Base-by-base conservation (phyloP, 306 rosid species). In the Datisca glomerata region DNA sequence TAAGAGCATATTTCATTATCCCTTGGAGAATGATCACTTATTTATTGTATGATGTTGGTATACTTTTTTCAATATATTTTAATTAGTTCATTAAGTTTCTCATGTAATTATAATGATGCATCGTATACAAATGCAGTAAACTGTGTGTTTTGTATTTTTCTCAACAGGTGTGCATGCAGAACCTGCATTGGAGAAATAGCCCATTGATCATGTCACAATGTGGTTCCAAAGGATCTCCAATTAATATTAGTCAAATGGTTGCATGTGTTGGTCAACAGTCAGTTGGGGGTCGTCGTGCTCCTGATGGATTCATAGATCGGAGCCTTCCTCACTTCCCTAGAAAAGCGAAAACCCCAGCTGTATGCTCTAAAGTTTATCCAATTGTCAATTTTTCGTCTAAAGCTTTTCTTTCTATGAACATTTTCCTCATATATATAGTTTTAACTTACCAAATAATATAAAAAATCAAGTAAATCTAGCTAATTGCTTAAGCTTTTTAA, bases 161-260 rank as follows among this genome's bases (percentile, higher is more conserved):
- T 23, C 24, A 12, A 13, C 45, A 87, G 94, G 66, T 79, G 59
- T 87, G 94, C 68, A 83, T 79, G 94, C 60, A 72, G 65, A 72
- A 68, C 5, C 62, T 87, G 24, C 94, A 76, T 68, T 83, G 94
- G 97, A 72, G 97, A 70, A 87, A 87, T 51, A 87, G 97, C 56
- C 97, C 97, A 18, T 61, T 87, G 85, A 87, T 87, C 60, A 87
- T 87, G 97, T 79, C 94, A 14, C 94, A 87, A 52, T 87, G 97
- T 53, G 97, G 97, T 47, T 87, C 97, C 64, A 87, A 87, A 67
- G 97, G 94, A 60, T 87, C 97, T 60, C 71, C 85, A 35, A 76
- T 72, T 52, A 87, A 87, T 61, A 87, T 87, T 43, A 69, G 97
- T 22, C 97, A 87, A 65, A 87, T 87, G 97, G 68, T 83, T 74